These are phyloP conservation scores for Saccharomyces cerevisiae DNA, from an alignment of 805 yeast genomes.

Conservation along the genomic window DNA sequence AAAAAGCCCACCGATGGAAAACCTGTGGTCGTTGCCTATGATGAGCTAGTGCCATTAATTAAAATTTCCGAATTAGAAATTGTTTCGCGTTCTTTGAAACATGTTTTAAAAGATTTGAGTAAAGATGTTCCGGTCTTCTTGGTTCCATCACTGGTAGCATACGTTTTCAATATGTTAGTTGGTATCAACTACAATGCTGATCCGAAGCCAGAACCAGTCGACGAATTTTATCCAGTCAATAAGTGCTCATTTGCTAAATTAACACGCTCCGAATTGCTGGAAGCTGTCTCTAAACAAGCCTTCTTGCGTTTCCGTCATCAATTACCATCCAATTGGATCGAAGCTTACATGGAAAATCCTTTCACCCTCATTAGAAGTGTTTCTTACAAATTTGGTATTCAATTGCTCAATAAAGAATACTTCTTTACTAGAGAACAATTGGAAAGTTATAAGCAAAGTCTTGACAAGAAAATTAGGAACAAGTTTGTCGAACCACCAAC, in stretches of 20 bases:
- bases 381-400: conserved; percentile 76
- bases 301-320: conserved; percentile 53
- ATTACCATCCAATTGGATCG: conserved; percentile 44
- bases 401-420: conserved; percentile 49
- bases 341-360: conserved; percentile 33
- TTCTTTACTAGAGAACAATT: conserved; percentile 35
- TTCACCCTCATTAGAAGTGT: conserved; percentile 53
- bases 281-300: conserved; percentile 46
- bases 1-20: conserved; percentile 30
- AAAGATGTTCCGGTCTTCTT: conserved; percentile 42
- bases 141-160: conserved; percentile 54
- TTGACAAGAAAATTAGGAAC: conserved; percentile 33
- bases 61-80: conserved; percentile 50
- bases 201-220: conserved; percentile 38
- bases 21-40: conserved; percentile 30
- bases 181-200: conserved; percentile 40
- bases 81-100: conserved; percentile 73
- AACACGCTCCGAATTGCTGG: conserved; percentile 39
- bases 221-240: conserved; percentile 36
- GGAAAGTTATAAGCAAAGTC: conserved; percentile 25
- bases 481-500: conserved; percentile 29
- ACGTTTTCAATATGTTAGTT: conserved; percentile 62
- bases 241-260: conserved; percentile 38
- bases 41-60: conserved; percentile 39
- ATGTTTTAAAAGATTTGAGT: conserved; percentile 48